These are phyloP conservation scores for Corallochytrium limacisporum DNA, from an alignment of 78 protist species.

Conservation along the genomic window DNA sequence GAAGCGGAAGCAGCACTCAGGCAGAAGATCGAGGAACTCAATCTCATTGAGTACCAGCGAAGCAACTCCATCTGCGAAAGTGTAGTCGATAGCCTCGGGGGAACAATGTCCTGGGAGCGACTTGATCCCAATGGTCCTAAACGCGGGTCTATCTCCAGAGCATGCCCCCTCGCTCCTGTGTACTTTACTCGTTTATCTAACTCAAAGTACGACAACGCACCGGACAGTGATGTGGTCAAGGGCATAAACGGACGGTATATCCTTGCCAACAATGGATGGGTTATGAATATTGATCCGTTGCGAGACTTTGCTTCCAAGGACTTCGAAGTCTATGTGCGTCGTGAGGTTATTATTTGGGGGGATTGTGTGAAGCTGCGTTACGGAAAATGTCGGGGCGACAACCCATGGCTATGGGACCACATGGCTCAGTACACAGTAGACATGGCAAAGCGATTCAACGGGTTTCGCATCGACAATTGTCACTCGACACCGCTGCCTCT, in stretches of 20 bases:
- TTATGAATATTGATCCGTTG: slow-evolving; percentile 4
- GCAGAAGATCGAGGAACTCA: too few species aligned
- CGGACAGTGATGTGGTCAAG: not conserved
- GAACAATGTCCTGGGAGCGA: not conserved
- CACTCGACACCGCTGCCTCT: slow-evolving; percentile 75
- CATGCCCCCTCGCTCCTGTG: not conserved
- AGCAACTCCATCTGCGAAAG: too few species aligned
- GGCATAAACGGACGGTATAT: not conserved
- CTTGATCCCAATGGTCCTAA: not conserved
- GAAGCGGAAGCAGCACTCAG: too few species aligned
- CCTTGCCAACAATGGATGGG: slow-evolving; percentile 22
- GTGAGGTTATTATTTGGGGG: slow-evolving; percentile 85
- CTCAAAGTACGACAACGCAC: not conserved
- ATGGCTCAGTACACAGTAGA: slow-evolving; percentile 53
- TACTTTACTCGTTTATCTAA: not conserved
- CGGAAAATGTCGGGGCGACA: slow-evolving; percentile 29
- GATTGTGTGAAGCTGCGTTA: slow-evolving; percentile 81
- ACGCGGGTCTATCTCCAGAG: not conserved
- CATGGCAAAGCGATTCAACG: slow-evolving; percentile 50
- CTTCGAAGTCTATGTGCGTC: slow-evolving; percentile 47
- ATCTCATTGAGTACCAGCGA: too few species aligned
- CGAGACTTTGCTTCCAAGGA: not conserved
- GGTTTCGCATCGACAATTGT: slow-evolving; percentile 78
- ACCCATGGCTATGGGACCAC: slow-evolving; percentile 68
- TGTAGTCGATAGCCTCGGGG: not conserved